Percentiles rank a stretch among this genome's conserved stretches.
Conservation (phyloP, 2,329 filamentous ascomycete genomes). For the Ploettnerulaceae sp. region DNA sequence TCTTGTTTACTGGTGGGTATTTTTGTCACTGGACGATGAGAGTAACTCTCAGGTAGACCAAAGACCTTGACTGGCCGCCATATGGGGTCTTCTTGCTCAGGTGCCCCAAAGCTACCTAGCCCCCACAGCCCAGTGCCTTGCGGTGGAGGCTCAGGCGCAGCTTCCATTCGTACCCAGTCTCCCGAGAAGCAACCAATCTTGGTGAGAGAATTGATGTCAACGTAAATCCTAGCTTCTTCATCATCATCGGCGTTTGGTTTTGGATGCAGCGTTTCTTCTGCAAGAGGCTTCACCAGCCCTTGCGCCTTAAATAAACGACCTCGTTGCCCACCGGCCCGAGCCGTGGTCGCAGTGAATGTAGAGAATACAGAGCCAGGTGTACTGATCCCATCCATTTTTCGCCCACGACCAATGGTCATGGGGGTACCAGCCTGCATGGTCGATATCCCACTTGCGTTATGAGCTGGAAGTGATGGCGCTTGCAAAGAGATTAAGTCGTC, state of each 20-base stretch:
- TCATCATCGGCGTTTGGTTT: slow-evolving; percentile 74
- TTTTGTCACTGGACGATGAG: slow-evolving; percentile 54
- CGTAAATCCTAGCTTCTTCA: slow-evolving; percentile 83
- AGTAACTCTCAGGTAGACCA: slow-evolving; percentile 74
- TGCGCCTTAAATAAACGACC: slow-evolving; percentile 83
- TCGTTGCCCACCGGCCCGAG: slow-evolving; percentile 64
- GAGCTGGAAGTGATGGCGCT: slow-evolving; percentile 71
- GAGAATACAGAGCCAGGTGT: slow-evolving; percentile 90
- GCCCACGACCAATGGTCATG: slow-evolving; percentile 54
- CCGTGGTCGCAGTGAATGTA: slow-evolving; percentile 78
- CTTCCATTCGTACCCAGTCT: slow-evolving; percentile 88
- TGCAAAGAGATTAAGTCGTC: slow-evolving; percentile 91
- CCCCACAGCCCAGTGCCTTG: slow-evolving; percentile 64
- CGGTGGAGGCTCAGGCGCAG: slow-evolving; percentile 65
- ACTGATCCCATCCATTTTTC: slow-evolving; percentile 66
- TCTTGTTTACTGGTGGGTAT: slow-evolving; percentile 52
- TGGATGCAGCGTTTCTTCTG: slow-evolving; percentile 77
- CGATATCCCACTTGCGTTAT: slow-evolving; percentile 72
- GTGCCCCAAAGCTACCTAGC: slow-evolving; percentile 60
- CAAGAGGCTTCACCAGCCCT: slow-evolving; percentile 65
- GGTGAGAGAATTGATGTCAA: slow-evolving; percentile 78
- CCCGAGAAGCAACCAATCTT: slow-evolving; percentile 96
- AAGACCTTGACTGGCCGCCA: slow-evolving; percentile 89
- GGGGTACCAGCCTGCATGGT: slow-evolving; percentile 78
- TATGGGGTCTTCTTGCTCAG: slow-evolving; percentile 54